phyloP scores from a whole-genome alignment of 2,329 filamentous ascomycete genomes.

The Hypoxylon sp. region DNA sequence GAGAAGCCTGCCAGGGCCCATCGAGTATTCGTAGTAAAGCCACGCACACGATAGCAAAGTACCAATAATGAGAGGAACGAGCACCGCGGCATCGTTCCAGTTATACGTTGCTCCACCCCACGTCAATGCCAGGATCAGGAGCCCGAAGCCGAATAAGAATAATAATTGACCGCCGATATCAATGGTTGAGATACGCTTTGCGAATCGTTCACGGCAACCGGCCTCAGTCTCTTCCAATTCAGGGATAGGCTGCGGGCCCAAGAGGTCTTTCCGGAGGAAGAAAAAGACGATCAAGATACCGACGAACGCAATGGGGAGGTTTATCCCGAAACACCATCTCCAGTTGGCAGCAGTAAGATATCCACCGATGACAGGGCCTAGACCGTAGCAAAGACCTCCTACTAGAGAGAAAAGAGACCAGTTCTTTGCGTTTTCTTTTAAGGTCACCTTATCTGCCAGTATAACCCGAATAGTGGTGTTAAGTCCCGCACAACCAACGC shows the following conservation, averaged over 20 bases:
- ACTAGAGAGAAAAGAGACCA: constrained; percentile 74
- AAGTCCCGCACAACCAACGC: constrained; percentile 72
- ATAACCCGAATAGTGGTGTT: constrained; percentile 73
- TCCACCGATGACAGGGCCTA: constrained; percentile 74
- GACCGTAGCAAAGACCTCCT: constrained; percentile 70
- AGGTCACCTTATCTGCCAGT: constrained; percentile 74
- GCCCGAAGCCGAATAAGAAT: constrained; percentile 68
- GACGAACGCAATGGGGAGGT: constrained; percentile 68
- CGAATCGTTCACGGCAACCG: constrained; percentile 53
- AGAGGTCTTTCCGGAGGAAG: constrained; percentile 70
- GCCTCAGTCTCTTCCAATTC: constrained; percentile 59
- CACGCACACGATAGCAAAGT: constrained; percentile 59
- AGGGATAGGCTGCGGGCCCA: constrained; percentile 65
- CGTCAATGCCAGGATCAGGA: constrained; percentile 68
- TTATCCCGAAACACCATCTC: constrained; percentile 78
- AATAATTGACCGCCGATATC: constrained; percentile 70
- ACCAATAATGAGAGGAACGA: constrained; percentile 65
- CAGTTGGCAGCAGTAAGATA: constrained; percentile 70
- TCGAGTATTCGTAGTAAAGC: constrained; percentile 67
- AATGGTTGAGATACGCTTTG: constrained; percentile 65
- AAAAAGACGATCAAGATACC: constrained; percentile 69
- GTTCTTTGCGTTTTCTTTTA: constrained; percentile 73
- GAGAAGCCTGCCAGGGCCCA: constrained; percentile 65
- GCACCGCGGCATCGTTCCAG: constrained; percentile 65
- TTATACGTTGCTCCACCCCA: constrained; percentile 69